Conservation (phyloP, 2,329 filamentous ascomycete genomes). For the Alternaria atra region DNA sequence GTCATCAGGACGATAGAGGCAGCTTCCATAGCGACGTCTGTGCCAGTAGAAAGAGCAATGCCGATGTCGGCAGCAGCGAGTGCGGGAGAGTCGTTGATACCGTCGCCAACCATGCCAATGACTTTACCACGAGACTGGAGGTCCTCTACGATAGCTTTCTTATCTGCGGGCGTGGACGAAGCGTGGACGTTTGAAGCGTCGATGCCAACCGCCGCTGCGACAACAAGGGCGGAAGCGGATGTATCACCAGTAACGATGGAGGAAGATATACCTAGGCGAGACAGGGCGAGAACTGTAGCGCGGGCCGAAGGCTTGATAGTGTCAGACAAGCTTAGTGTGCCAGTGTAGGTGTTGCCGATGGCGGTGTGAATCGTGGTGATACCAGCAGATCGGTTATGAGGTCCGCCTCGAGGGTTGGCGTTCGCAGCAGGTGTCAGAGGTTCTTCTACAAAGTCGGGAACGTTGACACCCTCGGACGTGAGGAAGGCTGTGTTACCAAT, state of each 20-base stretch:
- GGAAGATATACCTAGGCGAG: slow-evolving; percentile 83
- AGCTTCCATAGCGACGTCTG: slow-evolving; percentile 97
- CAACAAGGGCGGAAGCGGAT: slow-evolving; percentile 80
- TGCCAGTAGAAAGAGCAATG: slow-evolving; percentile 90
- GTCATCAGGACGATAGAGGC: slow-evolving; percentile 97
- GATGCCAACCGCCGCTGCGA: slow-evolving; percentile 85
- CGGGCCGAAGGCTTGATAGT: slow-evolving; percentile 88
- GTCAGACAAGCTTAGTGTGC: slow-evolving; percentile 84
- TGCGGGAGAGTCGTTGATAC: slow-evolving; percentile 97
- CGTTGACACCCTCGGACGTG: slow-evolving; percentile 71
- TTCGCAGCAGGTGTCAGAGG: slow-evolving; percentile 53
- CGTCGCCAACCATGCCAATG: slow-evolving; percentile 95
- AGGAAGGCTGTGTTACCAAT: slow-evolving; percentile 86
- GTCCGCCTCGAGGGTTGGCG: slow-evolving; percentile 44
- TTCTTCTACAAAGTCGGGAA: slow-evolving; percentile 66
- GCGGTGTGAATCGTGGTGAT: slow-evolving; percentile 92
- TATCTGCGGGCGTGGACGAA: slow-evolving; percentile 89
- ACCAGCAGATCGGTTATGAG: slow-evolving; percentile 63
- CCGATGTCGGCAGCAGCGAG: slow-evolving; percentile 92
- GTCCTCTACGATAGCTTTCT: slow-evolving; percentile 82
- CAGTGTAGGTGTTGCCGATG: slow-evolving; percentile 82
- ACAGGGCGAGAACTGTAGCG: slow-evolving; percentile 81
- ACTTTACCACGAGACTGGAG: slow-evolving; percentile 77
- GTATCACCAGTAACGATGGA: slow-evolving; percentile 96
- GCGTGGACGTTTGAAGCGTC: slow-evolving; percentile 78